These are phyloP conservation scores for Mycena venus DNA, from an alignment of 768 basidiomycete species.

Conservation along the genomic window DNA sequence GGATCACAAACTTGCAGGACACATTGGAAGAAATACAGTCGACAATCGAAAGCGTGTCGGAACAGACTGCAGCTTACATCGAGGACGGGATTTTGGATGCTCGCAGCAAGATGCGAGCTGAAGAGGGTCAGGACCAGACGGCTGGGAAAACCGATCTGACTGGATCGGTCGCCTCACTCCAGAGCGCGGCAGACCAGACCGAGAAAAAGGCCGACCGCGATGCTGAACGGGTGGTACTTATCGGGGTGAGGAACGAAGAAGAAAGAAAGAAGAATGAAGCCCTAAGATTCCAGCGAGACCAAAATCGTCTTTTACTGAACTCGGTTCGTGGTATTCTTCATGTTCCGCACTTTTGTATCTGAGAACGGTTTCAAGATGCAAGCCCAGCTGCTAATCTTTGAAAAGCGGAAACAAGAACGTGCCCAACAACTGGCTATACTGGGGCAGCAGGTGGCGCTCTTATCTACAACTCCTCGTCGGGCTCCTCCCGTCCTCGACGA, in stretches of 20 bases:
- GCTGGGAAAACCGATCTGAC: not conserved
- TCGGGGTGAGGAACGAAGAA: not conserved
- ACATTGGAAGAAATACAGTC: not conserved
- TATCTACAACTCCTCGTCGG: not conserved
- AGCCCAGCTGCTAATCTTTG: conserved; percentile 1
- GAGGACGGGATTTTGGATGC: conserved; percentile 3
- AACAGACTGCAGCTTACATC: not conserved
- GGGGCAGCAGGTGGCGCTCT: not conserved
- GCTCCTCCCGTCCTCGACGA: conserved; percentile 14
- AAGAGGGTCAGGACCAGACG: not conserved
- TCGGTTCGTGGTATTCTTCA: not conserved
- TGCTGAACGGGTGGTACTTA: not conserved
- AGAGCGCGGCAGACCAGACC: not conserved
- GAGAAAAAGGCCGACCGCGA: not conserved
- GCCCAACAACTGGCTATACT: not conserved
- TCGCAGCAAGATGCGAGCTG: not conserved
- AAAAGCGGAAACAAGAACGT: conserved; percentile 5
- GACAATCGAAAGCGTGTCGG: not conserved
- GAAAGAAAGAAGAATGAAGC: not conserved
- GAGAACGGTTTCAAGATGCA: conserved; percentile 6
- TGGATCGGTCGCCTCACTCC: not conserved
- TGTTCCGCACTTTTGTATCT: not conserved
- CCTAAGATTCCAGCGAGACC: not conserved
- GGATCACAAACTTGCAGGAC: conserved; percentile 2
- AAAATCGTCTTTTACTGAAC: not conserved